These are phyloP conservation scores for Boletus semigastroideus DNA, from an alignment of 1,284 basidiomycete genomes.

Conservation along the genomic window DNA sequence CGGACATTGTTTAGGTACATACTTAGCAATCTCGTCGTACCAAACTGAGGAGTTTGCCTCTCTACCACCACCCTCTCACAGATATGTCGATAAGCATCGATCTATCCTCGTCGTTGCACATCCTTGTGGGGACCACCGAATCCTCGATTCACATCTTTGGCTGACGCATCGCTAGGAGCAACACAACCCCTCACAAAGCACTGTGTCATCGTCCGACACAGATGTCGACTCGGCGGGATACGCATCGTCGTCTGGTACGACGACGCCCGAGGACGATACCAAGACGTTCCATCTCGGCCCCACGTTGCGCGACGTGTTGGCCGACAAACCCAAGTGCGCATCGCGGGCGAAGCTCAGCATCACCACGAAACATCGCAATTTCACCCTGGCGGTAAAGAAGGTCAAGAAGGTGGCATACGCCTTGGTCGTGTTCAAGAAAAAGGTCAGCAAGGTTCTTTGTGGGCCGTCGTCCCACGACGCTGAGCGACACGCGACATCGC, in stretches of 20 bases:
- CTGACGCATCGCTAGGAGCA: constrained; percentile 14
- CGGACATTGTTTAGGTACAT: constrained; percentile 1
- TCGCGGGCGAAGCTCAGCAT: constrained; percentile 8
- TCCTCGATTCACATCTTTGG: background rate
- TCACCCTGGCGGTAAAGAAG: constrained; percentile 23
- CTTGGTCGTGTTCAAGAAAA: constrained; percentile 26
- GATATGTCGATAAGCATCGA: constrained; percentile 14
- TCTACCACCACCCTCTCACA: background rate
- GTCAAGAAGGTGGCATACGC: constrained; percentile 22
- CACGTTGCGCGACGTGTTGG: constrained; percentile 7
- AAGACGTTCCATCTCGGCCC: constrained; percentile 23
- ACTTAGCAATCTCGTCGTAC: background rate
- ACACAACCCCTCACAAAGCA: constrained; percentile 23
- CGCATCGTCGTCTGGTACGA: constrained; percentile 31
- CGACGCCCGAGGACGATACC: constrained; percentile 33
- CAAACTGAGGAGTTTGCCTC: background rate
- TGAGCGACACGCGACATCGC: background rate
- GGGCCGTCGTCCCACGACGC: background rate
- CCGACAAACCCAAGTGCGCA: constrained; percentile 4
- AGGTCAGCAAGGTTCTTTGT: constrained; percentile 12
- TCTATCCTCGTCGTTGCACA: constrained; percentile 15
- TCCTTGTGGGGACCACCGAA: constrained; percentile 12
- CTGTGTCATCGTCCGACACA: constrained; percentile 26
- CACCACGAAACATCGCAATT: constrained; percentile 12
- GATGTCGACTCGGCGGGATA: constrained; percentile 24